Percentiles rank a stretch among this genome's conserved stretches.
Conservation (phyloP, 1,284 basidiomycete genomes). For the Ganoderma multipileum region DNA sequence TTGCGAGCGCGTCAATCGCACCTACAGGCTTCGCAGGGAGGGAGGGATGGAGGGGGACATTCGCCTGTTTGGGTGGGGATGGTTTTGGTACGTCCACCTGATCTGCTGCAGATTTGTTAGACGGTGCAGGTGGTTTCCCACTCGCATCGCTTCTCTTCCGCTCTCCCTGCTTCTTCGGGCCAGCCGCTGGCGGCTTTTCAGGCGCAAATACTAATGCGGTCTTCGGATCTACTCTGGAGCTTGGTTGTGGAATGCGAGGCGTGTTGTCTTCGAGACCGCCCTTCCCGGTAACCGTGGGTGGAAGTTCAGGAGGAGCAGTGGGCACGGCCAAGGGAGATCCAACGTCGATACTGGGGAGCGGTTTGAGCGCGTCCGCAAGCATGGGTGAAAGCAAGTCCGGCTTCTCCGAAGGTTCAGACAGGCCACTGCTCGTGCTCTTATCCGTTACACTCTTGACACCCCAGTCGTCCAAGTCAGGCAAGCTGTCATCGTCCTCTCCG, state of each 20-base stretch:
- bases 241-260: slow-evolving; percentile 9
- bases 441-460: slow-evolving; percentile 53
- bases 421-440: slow-evolving; percentile 33
- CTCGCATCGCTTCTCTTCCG: slow-evolving; percentile 13
- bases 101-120: background rate
- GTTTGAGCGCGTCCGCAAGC: slow-evolving; percentile 65
- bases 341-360: slow-evolving; percentile 57
- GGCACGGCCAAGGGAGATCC: slow-evolving; percentile 31
- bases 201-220: background rate
- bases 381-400: slow-evolving; percentile 66
- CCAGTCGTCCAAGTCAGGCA: slow-evolving; percentile 86
- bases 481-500: slow-evolving; percentile 79
- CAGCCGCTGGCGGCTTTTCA: slow-evolving; percentile 5
- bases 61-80: slow-evolving; percentile 24
- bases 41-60: slow-evolving; percentile 50
- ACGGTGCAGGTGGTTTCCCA: background rate
- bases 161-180: background rate
- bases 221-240: background rate
- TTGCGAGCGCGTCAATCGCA: slow-evolving; percentile 32
- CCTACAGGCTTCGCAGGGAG: slow-evolving; percentile 54
- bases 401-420: slow-evolving; percentile 1
- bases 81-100: slow-evolving; percentile 5
- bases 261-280: slow-evolving; percentile 16
- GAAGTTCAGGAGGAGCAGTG: slow-evolving; percentile 32
- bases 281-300: background rate